These are phyloP conservation scores for Geotrichum cucujoidarum DNA, from an alignment of 1,139 yeast species.

Conservation along the genomic window DNA sequence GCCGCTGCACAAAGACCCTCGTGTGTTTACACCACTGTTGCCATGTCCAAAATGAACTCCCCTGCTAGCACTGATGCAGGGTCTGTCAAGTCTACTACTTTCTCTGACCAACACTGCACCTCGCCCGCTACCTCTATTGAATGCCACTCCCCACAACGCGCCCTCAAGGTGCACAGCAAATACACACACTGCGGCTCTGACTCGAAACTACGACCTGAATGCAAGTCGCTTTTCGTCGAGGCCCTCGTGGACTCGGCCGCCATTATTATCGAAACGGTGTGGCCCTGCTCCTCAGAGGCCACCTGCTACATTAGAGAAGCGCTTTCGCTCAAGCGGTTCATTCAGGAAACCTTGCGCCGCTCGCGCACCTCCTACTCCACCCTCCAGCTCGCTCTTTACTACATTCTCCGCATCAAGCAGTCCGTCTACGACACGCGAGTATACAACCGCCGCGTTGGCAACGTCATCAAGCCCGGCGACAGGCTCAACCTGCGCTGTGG, in stretches of 20 bases:
- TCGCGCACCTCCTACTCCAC: constrained; percentile 63
- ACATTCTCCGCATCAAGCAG: constrained; percentile 48
- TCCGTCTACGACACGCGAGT: constrained; percentile 18
- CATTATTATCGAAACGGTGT: constrained; percentile 35
- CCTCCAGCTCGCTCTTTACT: constrained; percentile 62
- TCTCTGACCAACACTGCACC: constrained; percentile 7
- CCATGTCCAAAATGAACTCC: constrained; percentile 12
- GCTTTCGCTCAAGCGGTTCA: constrained; percentile 41
- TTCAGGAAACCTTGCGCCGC: constrained; percentile 61
- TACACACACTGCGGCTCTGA: constrained; percentile 6
- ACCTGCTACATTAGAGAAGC: constrained; percentile 23
- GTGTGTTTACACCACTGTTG: too few relatives aligned
- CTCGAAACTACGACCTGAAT: constrained; percentile 8
- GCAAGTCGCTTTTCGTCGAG: constrained; percentile 28
- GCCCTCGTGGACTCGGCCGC: constrained; percentile 38
- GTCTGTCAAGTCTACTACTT: constrained; percentile 8
- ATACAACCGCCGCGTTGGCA: constrained; percentile 9
- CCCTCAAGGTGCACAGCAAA: background rate
- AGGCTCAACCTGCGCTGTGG: constrained; percentile 43
- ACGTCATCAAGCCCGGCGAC: constrained; percentile 14
- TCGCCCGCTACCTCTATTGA: constrained; percentile 14
- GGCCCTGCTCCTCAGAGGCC: constrained; percentile 30
- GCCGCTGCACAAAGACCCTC: background rate
- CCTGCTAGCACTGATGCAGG: constrained; percentile 12
- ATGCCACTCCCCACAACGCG: constrained; percentile 1